A percentile compares a stretch with the other conserved stretches of the same genome.
Evolutionary conservation across 768 basidiomycete genomes (phyloP).

Genomic region (Tylopilus vinaceipallidus): DNA sequence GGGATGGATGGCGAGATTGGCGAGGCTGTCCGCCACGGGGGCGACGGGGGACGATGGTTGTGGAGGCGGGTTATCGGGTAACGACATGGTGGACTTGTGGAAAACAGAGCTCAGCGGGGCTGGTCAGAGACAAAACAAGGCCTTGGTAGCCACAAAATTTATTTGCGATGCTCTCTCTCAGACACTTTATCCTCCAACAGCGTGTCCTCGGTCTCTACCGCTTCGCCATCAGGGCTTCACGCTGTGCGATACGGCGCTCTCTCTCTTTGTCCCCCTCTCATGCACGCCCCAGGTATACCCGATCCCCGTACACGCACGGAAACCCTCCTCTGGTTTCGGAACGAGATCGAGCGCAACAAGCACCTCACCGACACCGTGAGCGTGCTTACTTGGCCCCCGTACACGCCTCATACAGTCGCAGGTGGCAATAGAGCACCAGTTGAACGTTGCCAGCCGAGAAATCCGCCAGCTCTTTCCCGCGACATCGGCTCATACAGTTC

Average conservation of each 20-base stretch:
- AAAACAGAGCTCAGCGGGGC: too few relatives aligned
- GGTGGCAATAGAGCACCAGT: slow-evolving; percentile 59
- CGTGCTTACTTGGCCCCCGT: not conserved
- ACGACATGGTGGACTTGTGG: slow-evolving; percentile 36
- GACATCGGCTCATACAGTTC: not conserved
- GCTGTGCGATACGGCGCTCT: slow-evolving; percentile 48
- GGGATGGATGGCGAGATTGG: slow-evolving; percentile 31
- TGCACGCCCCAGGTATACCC: slow-evolving; percentile 52
- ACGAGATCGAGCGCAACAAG: slow-evolving; percentile 65
- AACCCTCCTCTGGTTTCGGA: slow-evolving; percentile 69
- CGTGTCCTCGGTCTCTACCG: slow-evolving; percentile 64
- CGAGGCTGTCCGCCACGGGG: slow-evolving; percentile 31
- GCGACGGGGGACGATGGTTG: slow-evolving; percentile 24
- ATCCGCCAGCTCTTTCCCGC: slow-evolving; percentile 52
- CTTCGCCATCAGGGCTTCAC: slow-evolving; percentile 63
- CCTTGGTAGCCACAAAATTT: slow-evolving; percentile 15
- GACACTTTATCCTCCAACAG: slow-evolving; percentile 72
- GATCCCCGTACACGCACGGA: slow-evolving; percentile 60
- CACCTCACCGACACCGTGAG: slow-evolving; percentile 57
- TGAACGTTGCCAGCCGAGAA: slow-evolving; percentile 58
- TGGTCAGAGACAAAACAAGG: slow-evolving; percentile 13
- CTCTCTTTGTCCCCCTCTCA: slow-evolving; percentile 1
- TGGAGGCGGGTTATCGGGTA: slow-evolving; percentile 22
- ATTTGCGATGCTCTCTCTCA: slow-evolving; percentile 47
- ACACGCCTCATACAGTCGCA: slow-evolving; percentile 29